phyloP scores from a whole-genome alignment of 2,329 filamentous ascomycete genomes.

The Tolypocladium tropicale region DNA sequence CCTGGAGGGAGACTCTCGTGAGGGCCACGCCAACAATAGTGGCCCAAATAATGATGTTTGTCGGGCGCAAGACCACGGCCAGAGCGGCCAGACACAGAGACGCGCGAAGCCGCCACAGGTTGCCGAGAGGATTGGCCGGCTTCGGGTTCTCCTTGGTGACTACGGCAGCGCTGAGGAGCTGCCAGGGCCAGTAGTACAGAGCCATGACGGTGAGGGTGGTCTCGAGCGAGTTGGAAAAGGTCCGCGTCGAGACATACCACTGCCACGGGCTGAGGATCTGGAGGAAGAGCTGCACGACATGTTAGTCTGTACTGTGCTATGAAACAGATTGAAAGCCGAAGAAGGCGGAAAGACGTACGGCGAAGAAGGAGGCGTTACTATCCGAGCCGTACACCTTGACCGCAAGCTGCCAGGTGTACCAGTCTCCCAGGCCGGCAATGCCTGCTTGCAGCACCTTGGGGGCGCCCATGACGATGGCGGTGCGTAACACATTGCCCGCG shows the following conservation, averaged over 20 bases:
- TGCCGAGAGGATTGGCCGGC: conserved; percentile 14
- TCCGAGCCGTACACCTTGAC: conserved; percentile 58
- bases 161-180: conserved; percentile 40
- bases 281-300: conserved; percentile 21
- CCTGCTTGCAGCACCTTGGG: conserved; percentile 70
- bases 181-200: conserved; percentile 81
- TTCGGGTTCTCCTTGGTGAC: conserved; percentile 29
- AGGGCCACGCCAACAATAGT: conserved; percentile 44
- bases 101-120: conserved; percentile 27
- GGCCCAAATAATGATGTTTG: conserved; percentile 80
- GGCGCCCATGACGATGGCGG: conserved; percentile 57
- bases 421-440: conserved; percentile 71
- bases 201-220: conserved; percentile 76
- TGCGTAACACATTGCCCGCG: conserved; percentile 43
- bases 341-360: conserved; percentile 36
- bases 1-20: conserved; percentile 24
- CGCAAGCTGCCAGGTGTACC: conserved; percentile 78
- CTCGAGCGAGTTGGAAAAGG: conserved; percentile 90
- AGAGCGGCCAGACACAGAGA: conserved; percentile 68
- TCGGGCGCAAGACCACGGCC: conserved; percentile 80
- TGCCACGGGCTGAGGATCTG: conserved; percentile 58
- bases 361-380: conserved; percentile 54
- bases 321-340: not conserved
- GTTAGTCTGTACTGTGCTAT: not conserved
- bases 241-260: conserved; percentile 89